Conservation (phyloP, 768 basidiomycete species). For the Podaxis rugospora region DNA sequence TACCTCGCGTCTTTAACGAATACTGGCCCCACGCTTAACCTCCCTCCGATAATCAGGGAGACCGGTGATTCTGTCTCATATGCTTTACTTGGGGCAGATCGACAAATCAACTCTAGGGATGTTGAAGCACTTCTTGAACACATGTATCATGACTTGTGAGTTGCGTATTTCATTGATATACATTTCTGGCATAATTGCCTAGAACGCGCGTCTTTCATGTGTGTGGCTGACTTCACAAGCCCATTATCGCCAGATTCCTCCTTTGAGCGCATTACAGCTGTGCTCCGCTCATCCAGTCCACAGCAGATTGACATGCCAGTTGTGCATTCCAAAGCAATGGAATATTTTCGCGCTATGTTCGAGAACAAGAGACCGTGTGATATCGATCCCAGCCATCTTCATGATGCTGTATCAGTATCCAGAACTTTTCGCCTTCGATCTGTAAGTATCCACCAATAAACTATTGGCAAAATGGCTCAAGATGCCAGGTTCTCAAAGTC, state of each 20-base stretch:
- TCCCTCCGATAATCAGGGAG: not conserved
- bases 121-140: conserved; percentile 55
- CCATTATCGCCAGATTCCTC: conserved; percentile 39
- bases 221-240: conserved; percentile 26
- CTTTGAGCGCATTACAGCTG: conserved; percentile 43
- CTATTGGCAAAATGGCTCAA: conserved; percentile 4
- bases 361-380: conserved; percentile 38
- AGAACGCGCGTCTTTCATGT: not conserved
- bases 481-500: conserved; percentile 50
- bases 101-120: conserved; percentile 38
- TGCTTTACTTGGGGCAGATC: conserved; percentile 25
- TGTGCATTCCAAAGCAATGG: conserved; percentile 41
- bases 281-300: conserved; percentile 56
- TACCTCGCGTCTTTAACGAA: conserved; percentile 21
- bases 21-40: not conserved
- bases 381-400: conserved; percentile 26
- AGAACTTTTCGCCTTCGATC: conserved; percentile 39
- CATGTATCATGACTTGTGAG: conserved; percentile 67
- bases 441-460: conserved; percentile 32
- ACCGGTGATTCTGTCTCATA: not conserved
- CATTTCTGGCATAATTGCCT: not conserved
- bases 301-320: conserved; percentile 52
- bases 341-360: conserved; percentile 41
- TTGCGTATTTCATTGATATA: conserved; percentile 12
- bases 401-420: conserved; percentile 53